phyloP scores from a whole-genome alignment of 768 basidiomycete genomes.

The Cytidiella melzeri region DNA sequence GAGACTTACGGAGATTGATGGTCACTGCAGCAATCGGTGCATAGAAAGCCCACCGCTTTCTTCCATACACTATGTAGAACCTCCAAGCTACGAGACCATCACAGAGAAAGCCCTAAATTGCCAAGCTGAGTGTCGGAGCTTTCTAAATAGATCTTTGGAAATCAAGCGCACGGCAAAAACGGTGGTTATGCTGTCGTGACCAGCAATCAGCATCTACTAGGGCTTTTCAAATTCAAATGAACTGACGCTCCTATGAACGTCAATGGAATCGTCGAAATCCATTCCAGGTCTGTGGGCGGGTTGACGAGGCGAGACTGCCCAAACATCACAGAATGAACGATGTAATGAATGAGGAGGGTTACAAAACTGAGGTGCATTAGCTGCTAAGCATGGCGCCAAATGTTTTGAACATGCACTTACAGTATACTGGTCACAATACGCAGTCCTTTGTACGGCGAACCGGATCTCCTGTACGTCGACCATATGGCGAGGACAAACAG shows the following conservation, averaged over 20 bases:
- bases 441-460: slow-evolving; percentile 10
- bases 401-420: slow-evolving; percentile 7
- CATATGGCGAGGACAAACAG: slow-evolving; percentile 19
- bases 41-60: slow-evolving; percentile 18
- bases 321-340: slow-evolving; percentile 16
- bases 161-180: not conserved
- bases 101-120: slow-evolving; percentile 16
- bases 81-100: slow-evolving; percentile 22
- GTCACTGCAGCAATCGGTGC: slow-evolving; percentile 10
- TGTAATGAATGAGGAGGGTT: slow-evolving; percentile 15
- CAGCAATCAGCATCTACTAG: not conserved
- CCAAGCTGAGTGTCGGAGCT: too few relatives aligned
- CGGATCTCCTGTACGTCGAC: slow-evolving; percentile 12
- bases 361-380: slow-evolving; percentile 10
- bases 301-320: slow-evolving; percentile 10
- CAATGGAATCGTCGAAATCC: slow-evolving; percentile 15
- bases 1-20: slow-evolving; percentile 15
- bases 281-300: slow-evolving; percentile 8
- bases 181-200: too few relatives aligned
- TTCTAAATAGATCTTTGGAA: not conserved
- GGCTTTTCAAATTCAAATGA: too few relatives aligned
- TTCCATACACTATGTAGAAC: slow-evolving; percentile 17
- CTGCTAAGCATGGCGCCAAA: not conserved
- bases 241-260: too few relatives aligned
- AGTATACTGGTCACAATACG: slow-evolving; percentile 15